Evolutionary conservation across 2,329 filamentous ascomycete genomes (phyloP).

Genomic region (Chaetomium sp.): DNA sequence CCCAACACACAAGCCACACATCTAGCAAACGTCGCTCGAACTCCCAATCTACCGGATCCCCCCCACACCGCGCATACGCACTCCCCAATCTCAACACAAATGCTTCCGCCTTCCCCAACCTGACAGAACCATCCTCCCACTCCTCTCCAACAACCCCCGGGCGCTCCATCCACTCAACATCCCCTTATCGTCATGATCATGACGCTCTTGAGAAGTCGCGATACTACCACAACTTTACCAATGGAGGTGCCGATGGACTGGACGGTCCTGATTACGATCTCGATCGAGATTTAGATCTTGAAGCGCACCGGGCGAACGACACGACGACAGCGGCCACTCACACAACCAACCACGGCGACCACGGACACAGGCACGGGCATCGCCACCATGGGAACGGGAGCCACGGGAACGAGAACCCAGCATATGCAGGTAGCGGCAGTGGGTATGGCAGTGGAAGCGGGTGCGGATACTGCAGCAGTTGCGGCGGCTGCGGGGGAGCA

Average conservation of each 20-base stretch:
- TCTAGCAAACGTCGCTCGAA: neutral
- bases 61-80: neutral
- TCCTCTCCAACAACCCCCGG: too few relatives aligned
- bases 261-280: conserved; percentile 6
- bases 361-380: neutral
- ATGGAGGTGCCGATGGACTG: neutral
- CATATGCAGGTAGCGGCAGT: too few relatives aligned
- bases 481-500: too few relatives aligned
- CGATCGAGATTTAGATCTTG: conserved; percentile 13
- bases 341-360: neutral
- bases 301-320: conserved; percentile 13
- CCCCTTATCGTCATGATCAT: neutral
- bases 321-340: neutral
- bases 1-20: neutral
- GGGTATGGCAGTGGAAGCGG: too few relatives aligned
- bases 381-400: too few relatives aligned
- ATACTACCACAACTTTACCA: conserved; percentile 10
- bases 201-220: conserved; percentile 4
- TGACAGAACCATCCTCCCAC: neutral
- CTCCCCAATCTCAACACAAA: neutral
- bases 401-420: too few relatives aligned
- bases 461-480: too few relatives aligned
- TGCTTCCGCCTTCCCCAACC: neutral
- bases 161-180: too few relatives aligned
- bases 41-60: neutral